Percentiles rank a stretch among this genome's conserved stretches.
These are phyloP conservation scores for Citrus cavaleriei DNA, from an alignment of 345 rosid species.

Conservation along the genomic window DNA sequence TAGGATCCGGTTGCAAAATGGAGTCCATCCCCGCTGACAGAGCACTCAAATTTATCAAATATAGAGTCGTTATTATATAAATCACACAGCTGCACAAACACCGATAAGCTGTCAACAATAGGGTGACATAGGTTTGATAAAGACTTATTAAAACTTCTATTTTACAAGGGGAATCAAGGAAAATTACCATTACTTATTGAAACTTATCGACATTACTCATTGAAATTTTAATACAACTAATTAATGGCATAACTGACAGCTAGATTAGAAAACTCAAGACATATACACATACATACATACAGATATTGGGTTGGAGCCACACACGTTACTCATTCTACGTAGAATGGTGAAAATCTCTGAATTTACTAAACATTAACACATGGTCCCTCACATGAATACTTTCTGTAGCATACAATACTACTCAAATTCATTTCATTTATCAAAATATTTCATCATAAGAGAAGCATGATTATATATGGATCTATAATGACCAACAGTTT, in stretches of 20 bases:
- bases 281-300: neutral
- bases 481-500: neutral
- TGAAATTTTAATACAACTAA: neutral
- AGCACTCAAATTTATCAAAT: slow-evolving; percentile 74
- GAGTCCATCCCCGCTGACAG: slow-evolving; percentile 55
- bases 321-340: neutral
- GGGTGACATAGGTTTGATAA: neutral
- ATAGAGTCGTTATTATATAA: slow-evolving; percentile 56
- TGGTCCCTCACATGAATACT: neutral
- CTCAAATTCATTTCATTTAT: neutral
- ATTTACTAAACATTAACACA: neutral
- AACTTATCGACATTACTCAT: neutral
- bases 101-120: slow-evolving; percentile 3
- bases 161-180: neutral
- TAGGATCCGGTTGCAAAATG: slow-evolving; percentile 69
- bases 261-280: neutral
- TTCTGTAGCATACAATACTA: neutral
- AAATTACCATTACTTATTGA: neutral
- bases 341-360: neutral
- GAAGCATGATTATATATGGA: neutral
- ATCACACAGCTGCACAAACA: slow-evolving; percentile 51
- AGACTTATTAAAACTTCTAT: neutral
- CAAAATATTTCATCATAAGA: neutral
- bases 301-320: neutral
- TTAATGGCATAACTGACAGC: neutral